Evolutionary conservation across 1,139 yeast species (phyloP).

Genomic region (Geotrichum siamense): DNA sequence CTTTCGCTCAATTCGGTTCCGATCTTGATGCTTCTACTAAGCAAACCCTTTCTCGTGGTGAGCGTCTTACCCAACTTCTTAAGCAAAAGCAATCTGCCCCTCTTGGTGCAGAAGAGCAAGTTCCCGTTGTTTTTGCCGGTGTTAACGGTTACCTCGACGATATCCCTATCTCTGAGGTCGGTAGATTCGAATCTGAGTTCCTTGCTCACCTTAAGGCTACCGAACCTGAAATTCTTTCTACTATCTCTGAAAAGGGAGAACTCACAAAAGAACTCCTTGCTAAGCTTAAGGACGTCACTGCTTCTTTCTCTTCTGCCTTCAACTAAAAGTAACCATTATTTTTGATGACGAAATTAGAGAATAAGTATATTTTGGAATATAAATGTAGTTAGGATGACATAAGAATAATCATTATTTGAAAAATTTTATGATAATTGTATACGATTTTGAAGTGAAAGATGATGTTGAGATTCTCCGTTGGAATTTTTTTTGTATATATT

Average conservation of each 20-base stretch:
- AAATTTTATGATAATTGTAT: too few relatives aligned
- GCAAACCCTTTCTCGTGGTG: slow-evolving; percentile 99
- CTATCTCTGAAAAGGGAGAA: slow-evolving; percentile 86
- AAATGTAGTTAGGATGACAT: too few relatives aligned
- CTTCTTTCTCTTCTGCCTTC: slow-evolving; percentile 87
- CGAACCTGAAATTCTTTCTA: slow-evolving; percentile 74
- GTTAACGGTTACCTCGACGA: slow-evolving; percentile 97
- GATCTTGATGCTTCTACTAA: slow-evolving; percentile 99
- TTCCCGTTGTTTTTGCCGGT: slow-evolving; percentile 94
- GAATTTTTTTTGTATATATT: too few relatives aligned
- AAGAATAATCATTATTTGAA: too few relatives aligned
- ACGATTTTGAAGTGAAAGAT: too few relatives aligned
- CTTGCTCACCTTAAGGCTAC: slow-evolving; percentile 78
- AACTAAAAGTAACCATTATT: too few relatives aligned
- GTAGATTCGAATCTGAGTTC: slow-evolving; percentile 90
- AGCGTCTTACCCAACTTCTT: slow-evolving; percentile 98
- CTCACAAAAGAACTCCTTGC: slow-evolving; percentile 81
- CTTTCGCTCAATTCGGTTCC: slow-evolving; percentile 99
- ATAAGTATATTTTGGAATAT: too few relatives aligned
- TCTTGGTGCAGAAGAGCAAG: slow-evolving; percentile 97
- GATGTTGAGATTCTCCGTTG: too few relatives aligned
- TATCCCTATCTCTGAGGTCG: slow-evolving; percentile 78
- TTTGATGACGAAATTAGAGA: too few relatives aligned
- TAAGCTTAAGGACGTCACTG: slow-evolving; percentile 83
- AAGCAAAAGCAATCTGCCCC: slow-evolving; percentile 98